Base-by-base conservation (phyloP, 306 rosid genomes). In the Sindora glabra region DNA sequence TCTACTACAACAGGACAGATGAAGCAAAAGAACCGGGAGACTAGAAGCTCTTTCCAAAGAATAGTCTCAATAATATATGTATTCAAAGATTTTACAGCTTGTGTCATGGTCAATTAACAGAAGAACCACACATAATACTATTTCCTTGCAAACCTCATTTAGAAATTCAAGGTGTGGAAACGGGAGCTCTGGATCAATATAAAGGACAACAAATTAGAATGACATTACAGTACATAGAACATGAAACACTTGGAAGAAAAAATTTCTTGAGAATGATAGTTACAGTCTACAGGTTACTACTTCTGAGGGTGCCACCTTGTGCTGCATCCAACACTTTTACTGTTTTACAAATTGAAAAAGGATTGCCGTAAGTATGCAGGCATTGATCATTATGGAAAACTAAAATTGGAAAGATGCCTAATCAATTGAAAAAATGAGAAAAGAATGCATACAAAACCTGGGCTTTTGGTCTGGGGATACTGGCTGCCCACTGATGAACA, bases 281-380 rank as follows among this genome's bases (percentile, higher is more conserved):
- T 37, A 45, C 62, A 48, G 9, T 36, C 66, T 40, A 80, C 50
- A 52, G 27, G 52, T 67, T 60, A 65, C 56, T 54, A 41, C 69
- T 32, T 69, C 78, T 69, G 72, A 1, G 92, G 98, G 77, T 91
- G 92, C 96, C 98, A 91, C 83, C 88, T 91, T 77, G 85, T 91
- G 76, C 96, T 78, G 79, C 98, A 91, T 83, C 96, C 98, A 78
- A 91, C 74, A 68, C 98, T 52, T 49, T n/a, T n/a, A n/a, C n/a
- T n/a, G n/a, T 63, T n/a, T 63, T 21, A 7, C 78, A 72, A 55
- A 38, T 10, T 19, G 34, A 39, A 73, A 46, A 34, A n/a, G 72
- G n/a, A 55, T 7, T 6, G 49, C 27, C 45, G 36, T 74, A 47
- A 68, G 62, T 41, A 21, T 17, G 22, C n/a, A n/a, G n/a, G n/a